These are phyloP conservation scores for Epichloe sylvatica DNA, from an alignment of 2,329 filamentous ascomycete species.

Conservation along the genomic window DNA sequence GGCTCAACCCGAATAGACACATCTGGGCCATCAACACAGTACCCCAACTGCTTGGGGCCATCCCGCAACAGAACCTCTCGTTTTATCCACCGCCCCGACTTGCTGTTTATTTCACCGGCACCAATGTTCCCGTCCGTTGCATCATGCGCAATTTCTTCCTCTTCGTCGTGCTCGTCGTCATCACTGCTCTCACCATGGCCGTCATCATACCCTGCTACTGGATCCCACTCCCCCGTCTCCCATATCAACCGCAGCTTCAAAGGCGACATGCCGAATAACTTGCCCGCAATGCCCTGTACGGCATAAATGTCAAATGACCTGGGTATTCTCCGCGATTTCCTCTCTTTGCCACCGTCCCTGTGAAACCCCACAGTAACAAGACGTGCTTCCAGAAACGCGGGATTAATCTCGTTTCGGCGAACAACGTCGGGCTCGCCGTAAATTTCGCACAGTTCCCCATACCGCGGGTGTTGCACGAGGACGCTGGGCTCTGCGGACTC, in stretches of 20 bases:
- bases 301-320: constrained; percentile 68
- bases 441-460: constrained; percentile 54
- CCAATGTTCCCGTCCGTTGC: neutral
- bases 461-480: constrained; percentile 54
- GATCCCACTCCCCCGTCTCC: constrained; percentile 88
- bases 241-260: constrained; percentile 56
- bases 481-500: constrained; percentile 40
- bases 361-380: constrained; percentile 52
- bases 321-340: constrained; percentile 44
- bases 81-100: constrained; percentile 51
- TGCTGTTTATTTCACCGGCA: constrained; percentile 12
- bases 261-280: constrained; percentile 51
- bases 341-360: constrained; percentile 11
- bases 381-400: constrained; percentile 68
- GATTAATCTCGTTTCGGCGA: constrained; percentile 47
- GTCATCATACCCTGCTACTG: constrained; percentile 49
- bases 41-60: constrained; percentile 68
- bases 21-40: constrained; percentile 63
- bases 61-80: constrained; percentile 69
- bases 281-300: constrained; percentile 64
- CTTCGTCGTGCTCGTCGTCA: constrained; percentile 26
- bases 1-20: constrained; percentile 58
- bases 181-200: constrained; percentile 42
- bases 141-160: constrained; percentile 15
- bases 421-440: constrained; percentile 59